phyloP scores from a whole-genome alignment of 2,329 filamentous ascomycete genomes.

The Monosporascus sp. region DNA sequence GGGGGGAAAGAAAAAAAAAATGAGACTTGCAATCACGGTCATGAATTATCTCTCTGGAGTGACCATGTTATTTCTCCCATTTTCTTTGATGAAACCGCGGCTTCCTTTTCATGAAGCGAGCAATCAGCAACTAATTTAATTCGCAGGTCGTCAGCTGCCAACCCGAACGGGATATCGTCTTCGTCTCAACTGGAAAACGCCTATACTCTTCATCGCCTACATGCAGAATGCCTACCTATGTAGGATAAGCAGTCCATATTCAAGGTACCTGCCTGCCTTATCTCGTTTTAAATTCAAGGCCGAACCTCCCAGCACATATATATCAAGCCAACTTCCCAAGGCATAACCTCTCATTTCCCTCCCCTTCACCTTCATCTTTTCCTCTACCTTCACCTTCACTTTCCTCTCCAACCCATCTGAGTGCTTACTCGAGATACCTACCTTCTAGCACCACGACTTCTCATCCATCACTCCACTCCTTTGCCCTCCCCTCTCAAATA shows the following conservation, averaged over 20 bases:
- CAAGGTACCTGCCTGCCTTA: too few relatives aligned
- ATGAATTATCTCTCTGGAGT: background rate
- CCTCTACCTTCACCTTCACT: constrained; percentile 1
- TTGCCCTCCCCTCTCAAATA: background rate
- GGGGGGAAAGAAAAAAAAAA: too few relatives aligned
- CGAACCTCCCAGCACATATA: background rate
- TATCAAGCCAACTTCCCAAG: background rate
- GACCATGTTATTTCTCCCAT: background rate
- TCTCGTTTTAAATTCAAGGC: too few relatives aligned
- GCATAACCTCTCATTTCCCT: background rate
- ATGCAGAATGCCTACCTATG: too few relatives aligned
- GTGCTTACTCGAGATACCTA: background rate
- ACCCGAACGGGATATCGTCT: too few relatives aligned
- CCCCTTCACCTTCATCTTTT: background rate
- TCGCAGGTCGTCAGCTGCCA: too few relatives aligned
- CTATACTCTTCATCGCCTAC: too few relatives aligned
- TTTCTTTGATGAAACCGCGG: background rate
- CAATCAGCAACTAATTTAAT: background rate
- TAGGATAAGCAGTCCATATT: too few relatives aligned
- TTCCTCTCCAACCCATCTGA: background rate
- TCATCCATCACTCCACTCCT: background rate
- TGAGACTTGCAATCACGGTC: background rate
- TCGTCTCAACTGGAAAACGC: too few relatives aligned
- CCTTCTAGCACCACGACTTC: background rate
- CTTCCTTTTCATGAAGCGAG: background rate